These are phyloP conservation scores for Diaporthe helianthi DNA, from an alignment of 2,329 filamentous ascomycete species.

Conservation along the genomic window DNA sequence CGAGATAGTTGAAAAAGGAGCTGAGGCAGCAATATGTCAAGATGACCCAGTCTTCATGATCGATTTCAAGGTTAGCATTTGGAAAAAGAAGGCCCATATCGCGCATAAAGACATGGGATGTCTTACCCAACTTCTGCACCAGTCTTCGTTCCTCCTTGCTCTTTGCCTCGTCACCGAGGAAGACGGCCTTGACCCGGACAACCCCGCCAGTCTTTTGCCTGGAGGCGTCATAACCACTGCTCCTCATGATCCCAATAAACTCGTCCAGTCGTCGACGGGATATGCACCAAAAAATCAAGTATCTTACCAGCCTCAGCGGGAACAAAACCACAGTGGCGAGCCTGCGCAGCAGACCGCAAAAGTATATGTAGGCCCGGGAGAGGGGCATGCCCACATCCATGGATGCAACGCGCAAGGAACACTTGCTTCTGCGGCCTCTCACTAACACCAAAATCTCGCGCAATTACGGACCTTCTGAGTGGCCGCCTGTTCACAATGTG, in stretches of 20 bases:
- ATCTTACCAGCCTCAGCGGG: background rate
- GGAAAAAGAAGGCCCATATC: no score
- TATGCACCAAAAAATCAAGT: background rate
- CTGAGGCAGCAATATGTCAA: conserved; percentile 46
- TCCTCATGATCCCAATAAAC: background rate
- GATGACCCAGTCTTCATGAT: conserved; percentile 4
- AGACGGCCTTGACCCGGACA: background rate
- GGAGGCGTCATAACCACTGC: background rate
- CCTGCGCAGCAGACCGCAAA: background rate
- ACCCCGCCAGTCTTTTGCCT: conserved; percentile 7
- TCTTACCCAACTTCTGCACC: conserved; percentile 16
- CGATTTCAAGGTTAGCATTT: background rate
- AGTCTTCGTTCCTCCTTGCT: conserved; percentile 17
- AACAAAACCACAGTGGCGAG: background rate
- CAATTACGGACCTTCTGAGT: conserved; percentile 3
- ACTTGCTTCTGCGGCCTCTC: conserved; percentile 1
- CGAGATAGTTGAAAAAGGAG: conserved; percentile 50
- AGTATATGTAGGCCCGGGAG: conserved; percentile 3
- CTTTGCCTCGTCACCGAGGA: conserved; percentile 14
- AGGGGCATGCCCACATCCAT: conserved; percentile 2
- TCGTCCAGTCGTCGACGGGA: background rate
- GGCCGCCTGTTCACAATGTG: background rate
- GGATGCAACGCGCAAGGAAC: background rate
- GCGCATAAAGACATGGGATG: no score
- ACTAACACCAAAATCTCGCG: conserved; percentile 1